Base-by-base conservation (phyloP, 371 early-diverging fungal species). In the Apophysomyces elegans region DNA sequence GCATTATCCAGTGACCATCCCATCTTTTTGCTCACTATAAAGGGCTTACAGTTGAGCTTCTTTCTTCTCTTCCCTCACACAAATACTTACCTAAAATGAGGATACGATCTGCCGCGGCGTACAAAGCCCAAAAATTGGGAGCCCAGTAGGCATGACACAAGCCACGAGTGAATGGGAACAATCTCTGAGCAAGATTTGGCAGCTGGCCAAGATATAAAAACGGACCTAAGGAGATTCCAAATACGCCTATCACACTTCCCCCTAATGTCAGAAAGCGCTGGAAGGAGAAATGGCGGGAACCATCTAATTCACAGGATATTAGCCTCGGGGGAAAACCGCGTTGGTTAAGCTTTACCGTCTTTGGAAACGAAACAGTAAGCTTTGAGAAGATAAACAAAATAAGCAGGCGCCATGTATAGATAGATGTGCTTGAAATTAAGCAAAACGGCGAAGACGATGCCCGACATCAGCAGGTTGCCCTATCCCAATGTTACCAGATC, bases 111-210 rank as follows among this genome's bases (percentile, higher is more conserved):
- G 79, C 71, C 39, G 90, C 86, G 5, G 93, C 88, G 75, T 97
- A 98, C 56, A 98, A 77, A 0, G 98, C 96, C 98, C 98, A 98
- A 73, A 95, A 88, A 73, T 98, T 98, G 16, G 98, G 96, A 0
- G 99, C 99, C 99, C 99, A 97, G 74, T 92, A 96, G 5, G 97
- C 96, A 75, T 97, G 98, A 70, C 90, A 90, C 18, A 98, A 85
- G 13, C 99, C 99, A 13, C 99, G 90, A 73, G 93, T 95, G 81
- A 98, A 98, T 8, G 97, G 97, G 71, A 98, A 98, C 39, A 98
- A 84, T 2, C 99, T 89, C n/a, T 86, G 72, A 4, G 90, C 64
- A n/a, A 98, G 73, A 67, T 94, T 93, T 11, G 88, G 89, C 12
- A 91, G 50, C 59, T 93, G 93, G 14, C 84, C 79, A 66, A 85